Conservation (phyloP, 768 basidiomycete genomes). For the Lactarius sanguifluus region DNA sequence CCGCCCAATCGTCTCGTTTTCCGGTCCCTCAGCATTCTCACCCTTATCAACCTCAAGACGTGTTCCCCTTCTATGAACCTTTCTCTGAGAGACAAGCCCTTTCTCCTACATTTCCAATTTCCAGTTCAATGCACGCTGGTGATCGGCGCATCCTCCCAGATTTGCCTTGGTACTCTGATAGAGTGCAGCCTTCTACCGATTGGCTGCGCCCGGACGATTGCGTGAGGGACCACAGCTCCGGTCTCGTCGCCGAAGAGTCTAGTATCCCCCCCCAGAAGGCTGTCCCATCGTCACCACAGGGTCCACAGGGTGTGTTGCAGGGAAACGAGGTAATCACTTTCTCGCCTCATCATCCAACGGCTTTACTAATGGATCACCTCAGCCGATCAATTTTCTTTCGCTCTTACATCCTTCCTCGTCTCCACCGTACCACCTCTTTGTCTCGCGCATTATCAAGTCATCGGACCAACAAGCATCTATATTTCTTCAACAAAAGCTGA, state of each 20-base stretch:
- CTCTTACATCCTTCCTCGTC: slow-evolving; percentile 82
- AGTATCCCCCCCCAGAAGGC: slow-evolving; percentile 25
- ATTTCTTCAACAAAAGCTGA: slow-evolving; percentile 87
- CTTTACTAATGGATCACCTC: slow-evolving; percentile 3
- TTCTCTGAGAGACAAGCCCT: slow-evolving; percentile 48
- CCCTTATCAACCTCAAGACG: slow-evolving; percentile 26
- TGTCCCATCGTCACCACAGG: slow-evolving; percentile 21
- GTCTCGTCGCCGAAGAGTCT: slow-evolving; percentile 31
- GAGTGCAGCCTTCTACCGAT: slow-evolving; percentile 37
- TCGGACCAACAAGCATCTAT: slow-evolving; percentile 91
- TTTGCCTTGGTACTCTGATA: slow-evolving; percentile 30
- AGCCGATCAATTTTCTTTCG: slow-evolving; percentile 90
- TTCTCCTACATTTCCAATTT: slow-evolving; percentile 36
- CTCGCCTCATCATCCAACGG: background rate
- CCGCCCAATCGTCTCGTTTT: slow-evolving; percentile 23
- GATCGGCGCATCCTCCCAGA: slow-evolving; percentile 35
- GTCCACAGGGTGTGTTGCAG: slow-evolving; percentile 33
- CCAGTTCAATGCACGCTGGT: slow-evolving; percentile 38
- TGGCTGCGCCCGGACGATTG: slow-evolving; percentile 46
- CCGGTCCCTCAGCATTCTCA: slow-evolving; percentile 18
- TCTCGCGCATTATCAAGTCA: slow-evolving; percentile 81
- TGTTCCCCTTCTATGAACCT: slow-evolving; percentile 52
- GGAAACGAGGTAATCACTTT: slow-evolving; percentile 49
- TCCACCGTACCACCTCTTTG: slow-evolving; percentile 80
- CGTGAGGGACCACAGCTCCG: slow-evolving; percentile 32